Base-by-base conservation (phyloP, 257 asterid species). In the Sherardia arvensis region DNA sequence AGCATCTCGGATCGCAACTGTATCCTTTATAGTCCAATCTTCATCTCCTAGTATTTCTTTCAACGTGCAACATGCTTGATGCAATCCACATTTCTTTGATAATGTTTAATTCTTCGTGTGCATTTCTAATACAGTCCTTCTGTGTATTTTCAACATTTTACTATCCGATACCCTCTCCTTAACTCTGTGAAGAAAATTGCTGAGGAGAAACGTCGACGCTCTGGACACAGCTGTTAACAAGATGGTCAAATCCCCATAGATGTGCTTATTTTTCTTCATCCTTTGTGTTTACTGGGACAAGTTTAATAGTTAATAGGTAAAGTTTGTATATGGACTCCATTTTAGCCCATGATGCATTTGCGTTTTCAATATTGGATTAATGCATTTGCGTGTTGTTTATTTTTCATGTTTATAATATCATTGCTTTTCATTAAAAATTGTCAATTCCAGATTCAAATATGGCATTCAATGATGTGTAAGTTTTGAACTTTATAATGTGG, bases 131-230 rank as follows among this genome's bases (percentile, higher is more conserved):
- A n/a, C n/a, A n/a, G n/a, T n/a, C n/a, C n/a, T 5, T 40, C 3
- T 43, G 45, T 36, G 30, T 11, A 5, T 26, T 43, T 27, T 4
- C 17, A 34, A 58, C 61, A 30, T 7, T 11, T 3, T 43, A 9
- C 34, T 9, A 17, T 28, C 69, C 51, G 11, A 29, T 51, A 69
- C 51, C 51, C 34, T 45, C 72, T 74, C 89, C 89, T 84, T 82
- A 74, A 80, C 26, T 11, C 67, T 61, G 22, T 38, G 70, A 65
- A 93, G 99, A 76, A 93, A 87, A 83, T 36, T 76, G 67, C 86
- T 93, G 65, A 70, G 90, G 78, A 77, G 90, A 78, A 89, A 86
- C 53, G 95, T 87, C 7, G 99, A 90, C 79, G 90, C 92, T 9
- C 74, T 90, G 75, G 99, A 92, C 76, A 64, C 95, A 1, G 86